Base-by-base conservation (phyloP, 495 filamentous ascomycete species). In the Copromyces sp. region DNA sequence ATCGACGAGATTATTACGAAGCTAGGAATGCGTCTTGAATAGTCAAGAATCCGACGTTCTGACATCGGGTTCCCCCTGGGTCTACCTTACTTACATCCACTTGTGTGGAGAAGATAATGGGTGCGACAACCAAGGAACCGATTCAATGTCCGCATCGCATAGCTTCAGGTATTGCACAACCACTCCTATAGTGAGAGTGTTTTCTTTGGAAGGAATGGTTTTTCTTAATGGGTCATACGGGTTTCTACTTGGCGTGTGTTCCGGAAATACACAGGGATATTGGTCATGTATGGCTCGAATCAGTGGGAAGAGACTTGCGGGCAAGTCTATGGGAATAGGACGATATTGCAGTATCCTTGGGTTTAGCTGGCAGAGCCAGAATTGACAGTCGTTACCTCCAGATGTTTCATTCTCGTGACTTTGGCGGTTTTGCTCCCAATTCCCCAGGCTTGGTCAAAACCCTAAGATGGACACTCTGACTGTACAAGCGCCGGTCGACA, bases 291-390 rank as follows among this genome's bases (percentile, higher is more conserved):
- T 37, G 3, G 35, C 5, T 47, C n/a, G 3, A 47, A 2, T 47
- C 2, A 12, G 0, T 24, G 45, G 45, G 4, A 47, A 24, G 1
- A 47, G 45, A 24, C 3, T 47, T 47, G n/a, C n/a, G 1, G 44
- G 9, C 8, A 24, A 24, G 45, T 24, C n/a, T 47, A 12, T 12
- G n/a, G n/a, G 20, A 24, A 24, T 11, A 12, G n/a, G n/a, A 1
- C 9, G 0, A 5, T 24, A 24, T 3, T n/a, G 20, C 20, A 9
- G 4, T 0, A n/a, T 1, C 4, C 24, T 5, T 12, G n/a, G 9
- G 8, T 0, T 45, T 11, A 20, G 17, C 9, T 45, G 44, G 9
- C 0, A 45, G 9, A 8, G 3, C 3, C 41, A 44, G 24, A 24
- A 20, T 24, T 47, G n/a, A 24, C 44, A 17, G n/a, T 0, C 1